Base-by-base conservation (phyloP, 2,329 filamentous ascomycete genomes). In the Colletotrichum phormii region DNA sequence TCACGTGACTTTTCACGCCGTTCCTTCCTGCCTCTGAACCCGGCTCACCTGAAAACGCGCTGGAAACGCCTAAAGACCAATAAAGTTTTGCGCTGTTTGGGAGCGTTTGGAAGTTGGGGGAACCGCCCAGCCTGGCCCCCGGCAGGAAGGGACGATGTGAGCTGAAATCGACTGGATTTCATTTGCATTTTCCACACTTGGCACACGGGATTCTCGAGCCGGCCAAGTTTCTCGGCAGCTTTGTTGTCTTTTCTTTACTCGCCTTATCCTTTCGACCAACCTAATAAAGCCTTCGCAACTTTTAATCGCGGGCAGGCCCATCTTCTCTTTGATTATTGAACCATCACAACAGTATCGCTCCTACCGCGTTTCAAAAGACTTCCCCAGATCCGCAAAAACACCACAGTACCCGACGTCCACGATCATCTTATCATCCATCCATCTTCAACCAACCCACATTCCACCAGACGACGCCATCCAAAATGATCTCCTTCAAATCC, bases 401-500 rank as follows among this genome's bases (percentile, higher is more conserved):
- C 31, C 29, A 64, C 37, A 53, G n/a, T 11, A 18, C 13, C 13
- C 33, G 24, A 26, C 29, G 46, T 54, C 33, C 13, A 18, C 46
- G n/a, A 29, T 26, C 61, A 1, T n/a, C 5, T 12, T 12, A 5
- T 13, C 24, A 35, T n/a, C 31, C 18, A 33, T 12, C 29, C 55
- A 12, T n/a, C 18, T 15, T 12, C 11, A 35, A 12, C 24, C 55
- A 35, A 29, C 26, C 31, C 55, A 18, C 9, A 11, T 5, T 31
- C 18, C 18, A 61, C 22, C 1, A 46, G 7, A 35, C 37, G 11
- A 46, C 33, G 18, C 18, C 59, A 59, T 6, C 35, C 62, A 66
- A 8, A 53, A 75, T 75, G 74, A 63, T 67, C 55, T 71, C 51
- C 69, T 26, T 73, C 51, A 75, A 67, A 12, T 57, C 71, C 22